Evolutionary conservation across 768 basidiomycete genomes (phyloP).

Genomic region (Kwoniella dejecticola): DNA sequence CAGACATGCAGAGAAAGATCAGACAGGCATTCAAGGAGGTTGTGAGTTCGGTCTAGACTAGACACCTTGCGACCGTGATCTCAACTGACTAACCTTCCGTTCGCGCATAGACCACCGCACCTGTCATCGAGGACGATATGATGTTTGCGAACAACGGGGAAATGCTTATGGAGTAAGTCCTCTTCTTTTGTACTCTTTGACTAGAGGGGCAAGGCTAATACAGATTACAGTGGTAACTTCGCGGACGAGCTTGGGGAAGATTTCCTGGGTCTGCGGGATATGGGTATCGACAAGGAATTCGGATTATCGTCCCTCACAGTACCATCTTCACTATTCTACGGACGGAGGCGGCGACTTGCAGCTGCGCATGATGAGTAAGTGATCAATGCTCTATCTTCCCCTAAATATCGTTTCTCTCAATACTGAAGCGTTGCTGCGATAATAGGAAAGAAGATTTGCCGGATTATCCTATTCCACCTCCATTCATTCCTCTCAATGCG

Average conservation of each 20-base stretch:
- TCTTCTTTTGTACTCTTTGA: no score
- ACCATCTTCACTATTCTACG: slow-evolving; percentile 65
- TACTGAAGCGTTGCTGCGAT: neutral
- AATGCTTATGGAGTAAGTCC: slow-evolving; percentile 68
- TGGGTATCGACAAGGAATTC: slow-evolving; percentile 84
- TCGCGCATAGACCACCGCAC: slow-evolving; percentile 59
- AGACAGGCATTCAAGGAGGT: slow-evolving; percentile 78
- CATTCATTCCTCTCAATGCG: slow-evolving; percentile 72
- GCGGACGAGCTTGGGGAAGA: slow-evolving; percentile 87
- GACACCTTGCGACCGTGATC: neutral
- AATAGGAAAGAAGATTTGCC: slow-evolving; percentile 59
- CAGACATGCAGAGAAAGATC: slow-evolving; percentile 83
- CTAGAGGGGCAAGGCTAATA: neutral
- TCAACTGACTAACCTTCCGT: neutral
- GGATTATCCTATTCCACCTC: slow-evolving; percentile 76
- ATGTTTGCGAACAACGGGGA: slow-evolving; percentile 69
- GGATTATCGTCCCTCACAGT: slow-evolving; percentile 75
- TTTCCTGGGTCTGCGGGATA: slow-evolving; percentile 82
- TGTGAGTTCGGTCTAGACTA: slow-evolving; percentile 58
- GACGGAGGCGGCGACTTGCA: slow-evolving; percentile 28
- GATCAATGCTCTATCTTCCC: neutral
- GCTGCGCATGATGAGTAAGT: slow-evolving; percentile 32
- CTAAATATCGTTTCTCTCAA: neutral
- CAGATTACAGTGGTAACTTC: slow-evolving; percentile 70
- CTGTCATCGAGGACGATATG: slow-evolving; percentile 65